A percentile compares a stretch with the other conserved stretches of the same genome.
Conservation (phyloP, 208 protist genomes). For the Endotrypanum monterogeii region DNA sequence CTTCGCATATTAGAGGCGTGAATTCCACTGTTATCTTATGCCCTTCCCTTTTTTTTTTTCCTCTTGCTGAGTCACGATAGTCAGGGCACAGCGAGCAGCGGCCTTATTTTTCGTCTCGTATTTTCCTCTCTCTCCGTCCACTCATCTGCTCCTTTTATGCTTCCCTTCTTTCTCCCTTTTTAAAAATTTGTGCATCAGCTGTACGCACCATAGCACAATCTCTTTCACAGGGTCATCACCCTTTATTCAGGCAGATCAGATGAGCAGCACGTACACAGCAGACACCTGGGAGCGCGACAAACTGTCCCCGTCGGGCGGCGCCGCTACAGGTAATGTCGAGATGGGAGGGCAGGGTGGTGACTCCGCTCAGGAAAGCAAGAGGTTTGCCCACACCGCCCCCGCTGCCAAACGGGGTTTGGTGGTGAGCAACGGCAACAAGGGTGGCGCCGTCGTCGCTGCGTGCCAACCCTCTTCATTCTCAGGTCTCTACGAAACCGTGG, state of each 20-base stretch:
- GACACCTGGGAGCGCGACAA: slow-evolving; percentile 16
- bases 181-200: too few species aligned
- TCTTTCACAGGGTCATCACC: slow-evolving; percentile 1
- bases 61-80: too few species aligned
- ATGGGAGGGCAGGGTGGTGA: not conserved
- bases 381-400: not conserved
- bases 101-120: not conserved
- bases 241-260: not conserved
- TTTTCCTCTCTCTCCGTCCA: not conserved
- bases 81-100: too few species aligned
- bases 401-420: not conserved
- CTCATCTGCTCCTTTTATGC: not conserved
- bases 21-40: too few species aligned
- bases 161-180: not conserved
- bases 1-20: not conserved
- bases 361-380: not conserved
- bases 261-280: slow-evolving; percentile 15
- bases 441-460: not conserved
- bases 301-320: slow-evolving; percentile 7
- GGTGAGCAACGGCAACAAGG: not conserved
- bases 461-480: slow-evolving; percentile 14
- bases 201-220: not conserved
- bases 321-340: not conserved
- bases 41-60: not conserved
- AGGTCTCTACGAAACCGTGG: slow-evolving; percentile 65